These are phyloP conservation scores for Phialophora chinensis DNA, from an alignment of 2,329 filamentous ascomycete species.

Conservation along the genomic window DNA sequence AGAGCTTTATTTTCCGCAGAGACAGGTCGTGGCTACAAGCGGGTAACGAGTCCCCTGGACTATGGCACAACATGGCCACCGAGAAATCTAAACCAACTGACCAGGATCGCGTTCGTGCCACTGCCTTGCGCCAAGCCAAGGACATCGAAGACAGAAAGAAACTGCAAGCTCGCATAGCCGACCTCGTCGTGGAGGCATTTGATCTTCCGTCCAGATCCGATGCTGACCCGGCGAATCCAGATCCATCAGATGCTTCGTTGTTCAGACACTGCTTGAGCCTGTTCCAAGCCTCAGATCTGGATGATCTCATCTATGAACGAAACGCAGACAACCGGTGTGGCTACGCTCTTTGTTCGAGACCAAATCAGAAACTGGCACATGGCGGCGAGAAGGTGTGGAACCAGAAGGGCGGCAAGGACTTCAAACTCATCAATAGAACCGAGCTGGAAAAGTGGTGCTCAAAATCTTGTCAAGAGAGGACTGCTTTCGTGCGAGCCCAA, in stretches of 20 bases:
- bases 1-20: not conserved
- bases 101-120: slow-evolving; percentile 55
- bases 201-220: slow-evolving; percentile 62
- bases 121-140: slow-evolving; percentile 81
- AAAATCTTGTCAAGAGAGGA: slow-evolving; percentile 75
- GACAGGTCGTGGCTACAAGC: not conserved
- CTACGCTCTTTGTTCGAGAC: slow-evolving; percentile 76
- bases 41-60: not conserved
- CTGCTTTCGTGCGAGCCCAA: slow-evolving; percentile 87
- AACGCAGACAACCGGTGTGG: slow-evolving; percentile 83
- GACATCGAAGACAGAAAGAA: slow-evolving; percentile 83
- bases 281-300: slow-evolving; percentile 89
- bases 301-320: slow-evolving; percentile 85
- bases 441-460: slow-evolving; percentile 89
- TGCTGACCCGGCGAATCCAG: slow-evolving; percentile 59
- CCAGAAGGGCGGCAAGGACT: slow-evolving; percentile 61
- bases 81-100: slow-evolving; percentile 14
- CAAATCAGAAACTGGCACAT: slow-evolving; percentile 63
- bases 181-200: slow-evolving; percentile 73
- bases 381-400: slow-evolving; percentile 61
- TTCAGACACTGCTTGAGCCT: slow-evolving; percentile 72
- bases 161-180: slow-evolving; percentile 74
- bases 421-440: slow-evolving; percentile 71
- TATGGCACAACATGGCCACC: slow-evolving; percentile 28
- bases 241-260: slow-evolving; percentile 63